Base-by-base conservation (phyloP, 2,329 filamentous ascomycete species). In the Colletotrichum tamarilloi region DNA sequence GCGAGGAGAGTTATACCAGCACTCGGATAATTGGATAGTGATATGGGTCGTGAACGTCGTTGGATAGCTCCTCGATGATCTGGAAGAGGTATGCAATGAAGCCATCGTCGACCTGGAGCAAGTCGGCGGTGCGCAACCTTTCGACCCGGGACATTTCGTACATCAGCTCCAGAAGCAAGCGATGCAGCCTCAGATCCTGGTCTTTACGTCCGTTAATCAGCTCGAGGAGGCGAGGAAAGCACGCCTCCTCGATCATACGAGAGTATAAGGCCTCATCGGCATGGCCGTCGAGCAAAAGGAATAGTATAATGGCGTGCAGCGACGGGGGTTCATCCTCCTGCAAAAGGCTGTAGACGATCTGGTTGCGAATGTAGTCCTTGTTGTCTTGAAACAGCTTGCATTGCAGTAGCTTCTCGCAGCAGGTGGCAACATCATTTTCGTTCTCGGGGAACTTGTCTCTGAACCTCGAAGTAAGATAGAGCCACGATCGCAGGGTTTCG, bases 61-160 rank as follows among this genome's bases (percentile, higher is more conserved):
- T 92, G 7, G 95, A 97, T 5, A 96, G 87, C 75, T 94, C 90
- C 83, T 98, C 96, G 79, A 98, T 96, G 69, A 98, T 92, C 76
- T 92, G 89, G 79, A 98, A 95, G 11, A 99, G 90, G 79, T 94
- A 93, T 46, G 90, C 88, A 72, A 98, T 89, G 81, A 99, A 98
- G 62, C 89, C 89, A 80, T 99, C 97, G 76, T 92, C 89, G 35
- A 93, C 93, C 69, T 90, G 94, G 84, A 90, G 78, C 76, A 99
- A 84, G 80, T 99, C 96, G 76, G 94, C 91, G 74, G 89, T 85
- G 67, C 90, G 92, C 73, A 99, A 85, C 75, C 92, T 90, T 82
- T 98, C 95, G 81, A 98, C 95, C 74, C 97, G 90, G 57, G 95
- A 95, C 93, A 98, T 98, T 85, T 98, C 97, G 83, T 98, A 99